Evolutionary conservation across 1,284 basidiomycete species (phyloP), one percentile per base, ranked within the genome.

Genomic region (Golubevia pallescens): DNA sequence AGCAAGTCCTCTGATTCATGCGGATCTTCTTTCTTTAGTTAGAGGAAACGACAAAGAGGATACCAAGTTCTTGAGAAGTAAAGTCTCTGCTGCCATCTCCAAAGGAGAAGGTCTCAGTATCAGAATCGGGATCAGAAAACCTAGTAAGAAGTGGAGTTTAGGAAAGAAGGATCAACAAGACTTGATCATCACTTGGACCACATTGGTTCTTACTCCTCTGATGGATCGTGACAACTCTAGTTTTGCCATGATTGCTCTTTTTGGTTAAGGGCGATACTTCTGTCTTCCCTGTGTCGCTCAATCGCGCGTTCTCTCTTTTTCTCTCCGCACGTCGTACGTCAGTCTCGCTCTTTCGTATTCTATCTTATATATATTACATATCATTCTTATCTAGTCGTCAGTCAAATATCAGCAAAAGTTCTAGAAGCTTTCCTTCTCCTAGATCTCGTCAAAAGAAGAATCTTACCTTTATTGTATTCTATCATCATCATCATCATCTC

Each of bases 161-260:
- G 42, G 8, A 10, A 38, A 48, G 42, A 48, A 48, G 42, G 42
- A 48, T 48, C 13, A 61, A 19, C 3, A 23, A 8, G 48, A 32
- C 21, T 13, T 42, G 13, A 14, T 61, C 42, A 21, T 61, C 52
- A 57, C n/a, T 21, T 66, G 38, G 13, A 66, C 63, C 8, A 63
- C 65, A 16, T 20, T 67, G 21, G 57, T 65, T 53, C 53, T 67
- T 20, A 66, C 65, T 14, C 65, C 65, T 19, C 64, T 67, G 3
- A 13, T 53, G n/a, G 65, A 67, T 59, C 48, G 65, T 5, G 65
- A 67, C 13, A 66, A 67, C 54, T 23, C 19, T 55, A 59, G 28
- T 38, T 67, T 67, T 48, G 65, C 65, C 16, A 65, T 67, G 58
- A 53, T 67, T 32, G 62, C 63, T 32, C 53, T 67, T 20, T 20